These are phyloP conservation scores for Xylariaceae sp. DNA, from an alignment of 2,329 filamentous ascomycete species.

Conservation along the genomic window DNA sequence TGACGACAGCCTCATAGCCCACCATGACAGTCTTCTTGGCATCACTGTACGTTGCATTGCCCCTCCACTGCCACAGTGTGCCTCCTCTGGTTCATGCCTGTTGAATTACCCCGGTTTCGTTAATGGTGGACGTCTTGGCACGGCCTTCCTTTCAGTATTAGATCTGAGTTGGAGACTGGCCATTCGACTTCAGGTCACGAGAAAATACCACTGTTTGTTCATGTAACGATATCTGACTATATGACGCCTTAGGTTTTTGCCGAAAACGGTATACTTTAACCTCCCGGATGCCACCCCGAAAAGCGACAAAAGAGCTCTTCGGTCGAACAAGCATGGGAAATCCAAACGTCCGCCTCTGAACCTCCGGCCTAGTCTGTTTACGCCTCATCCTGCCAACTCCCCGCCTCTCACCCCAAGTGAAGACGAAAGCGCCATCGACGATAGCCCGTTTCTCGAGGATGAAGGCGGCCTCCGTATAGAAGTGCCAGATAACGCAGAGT, in stretches of 20 bases:
- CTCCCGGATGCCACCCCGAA: conserved; percentile 48
- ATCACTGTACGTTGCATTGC: conserved; percentile 39
- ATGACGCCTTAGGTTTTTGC: conserved; percentile 88
- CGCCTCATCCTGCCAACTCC: conserved; percentile 42
- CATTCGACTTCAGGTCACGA: too few relatives aligned
- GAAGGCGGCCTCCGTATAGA: conserved; percentile 50
- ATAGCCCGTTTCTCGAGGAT: conserved; percentile 48
- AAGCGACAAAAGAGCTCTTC: conserved; percentile 13
- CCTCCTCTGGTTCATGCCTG: too few relatives aligned
- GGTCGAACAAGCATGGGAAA: conserved; percentile 25
- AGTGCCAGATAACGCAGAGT: conserved; percentile 42
- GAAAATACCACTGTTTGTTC: too few relatives aligned
- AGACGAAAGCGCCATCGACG: conserved; percentile 33
- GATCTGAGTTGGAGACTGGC: too few relatives aligned
- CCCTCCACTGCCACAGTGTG: too few relatives aligned
- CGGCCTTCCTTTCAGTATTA: too few relatives aligned
- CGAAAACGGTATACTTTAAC: conserved; percentile 86
- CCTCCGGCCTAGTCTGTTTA: conserved; percentile 49
- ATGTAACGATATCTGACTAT: too few relatives aligned
- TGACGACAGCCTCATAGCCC: conserved; percentile 17
- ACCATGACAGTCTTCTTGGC: conserved; percentile 48
- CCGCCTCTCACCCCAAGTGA: conserved; percentile 52
- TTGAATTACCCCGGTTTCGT: too few relatives aligned
- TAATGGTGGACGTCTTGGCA: too few relatives aligned
- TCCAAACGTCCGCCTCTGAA: conserved; percentile 27